These are phyloP conservation scores for Lactarius pseudohatsudake DNA, from an alignment of 768 basidiomycete species.

Conservation along the genomic window DNA sequence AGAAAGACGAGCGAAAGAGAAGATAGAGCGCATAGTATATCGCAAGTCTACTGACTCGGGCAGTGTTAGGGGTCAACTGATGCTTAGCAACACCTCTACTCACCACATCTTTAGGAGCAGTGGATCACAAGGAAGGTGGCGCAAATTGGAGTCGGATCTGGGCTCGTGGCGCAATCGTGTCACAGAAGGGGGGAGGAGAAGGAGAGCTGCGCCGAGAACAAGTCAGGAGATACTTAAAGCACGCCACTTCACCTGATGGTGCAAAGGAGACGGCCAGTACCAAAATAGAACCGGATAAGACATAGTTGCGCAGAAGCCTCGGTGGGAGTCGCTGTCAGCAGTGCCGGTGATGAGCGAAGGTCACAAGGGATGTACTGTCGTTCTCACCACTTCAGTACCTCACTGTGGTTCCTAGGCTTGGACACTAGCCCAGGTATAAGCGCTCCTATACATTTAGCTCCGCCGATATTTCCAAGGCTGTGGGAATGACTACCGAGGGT, in stretches of 20 bases:
- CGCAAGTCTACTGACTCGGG: background rate
- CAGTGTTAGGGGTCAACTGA: background rate
- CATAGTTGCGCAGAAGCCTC: conserved; percentile 20
- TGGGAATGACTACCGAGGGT: background rate
- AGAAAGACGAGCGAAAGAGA: conserved; percentile 1
- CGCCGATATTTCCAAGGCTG: background rate
- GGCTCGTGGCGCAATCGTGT: background rate
- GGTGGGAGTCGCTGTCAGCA: conserved; percentile 13
- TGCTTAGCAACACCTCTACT: background rate
- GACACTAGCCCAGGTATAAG: background rate
- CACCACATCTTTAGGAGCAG: background rate
- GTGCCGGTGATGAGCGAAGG: conserved; percentile 7
- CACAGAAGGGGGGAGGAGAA: background rate
- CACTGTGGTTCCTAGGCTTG: background rate
- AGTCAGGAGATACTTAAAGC: conserved; percentile 1
- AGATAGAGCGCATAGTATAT: background rate
- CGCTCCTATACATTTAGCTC: background rate
- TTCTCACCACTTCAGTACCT: conserved; percentile 7
- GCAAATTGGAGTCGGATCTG: background rate
- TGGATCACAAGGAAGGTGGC: background rate
- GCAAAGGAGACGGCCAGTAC: background rate
- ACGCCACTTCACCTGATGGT: conserved; percentile 2
- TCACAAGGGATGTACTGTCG: conserved; percentile 6
- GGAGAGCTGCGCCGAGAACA: conserved; percentile 3
- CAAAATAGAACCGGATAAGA: conserved; percentile 2